A percentile compares a stretch with the other conserved stretches of the same genome.
Conservation (phyloP, 176 grass and related monocot species). For the Avena eriantha region DNA sequence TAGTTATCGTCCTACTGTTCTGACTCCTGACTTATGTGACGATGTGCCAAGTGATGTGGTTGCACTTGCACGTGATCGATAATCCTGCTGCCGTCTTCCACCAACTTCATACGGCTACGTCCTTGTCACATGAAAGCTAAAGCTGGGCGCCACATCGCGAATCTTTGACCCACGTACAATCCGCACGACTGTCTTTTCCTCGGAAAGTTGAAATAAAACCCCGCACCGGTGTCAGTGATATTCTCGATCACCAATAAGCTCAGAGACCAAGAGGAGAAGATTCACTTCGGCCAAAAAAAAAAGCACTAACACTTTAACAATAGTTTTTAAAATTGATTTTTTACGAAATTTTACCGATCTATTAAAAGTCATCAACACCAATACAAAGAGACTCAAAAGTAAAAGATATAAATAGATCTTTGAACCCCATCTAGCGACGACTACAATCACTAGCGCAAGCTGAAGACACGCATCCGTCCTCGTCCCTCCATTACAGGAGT, state of each 20-base stretch:
- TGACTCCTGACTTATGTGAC: too few species aligned
- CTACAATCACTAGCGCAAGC: too few species aligned
- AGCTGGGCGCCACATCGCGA: constrained; percentile 18
- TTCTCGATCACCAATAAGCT: not conserved
- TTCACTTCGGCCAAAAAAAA: not conserved
- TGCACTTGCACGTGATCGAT: too few species aligned
- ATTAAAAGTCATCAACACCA: too few species aligned
- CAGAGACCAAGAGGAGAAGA: not conserved
- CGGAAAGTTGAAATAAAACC: not conserved
- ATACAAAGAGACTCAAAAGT: too few species aligned
- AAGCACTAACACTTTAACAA: not conserved
- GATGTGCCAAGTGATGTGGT: too few species aligned
- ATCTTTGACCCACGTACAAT: constrained; percentile 61
- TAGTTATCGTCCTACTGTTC: too few species aligned
- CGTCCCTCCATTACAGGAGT: too few species aligned
- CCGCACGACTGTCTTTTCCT: constrained; percentile 19
- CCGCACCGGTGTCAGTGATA: constrained; percentile 1
- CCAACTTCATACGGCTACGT: constrained; percentile 31
- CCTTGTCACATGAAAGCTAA: constrained; percentile 44
- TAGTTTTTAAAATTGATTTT: not conserved
- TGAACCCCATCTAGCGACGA: too few species aligned
- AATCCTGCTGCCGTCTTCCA: constrained; percentile 19
- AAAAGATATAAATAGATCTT: too few species aligned
- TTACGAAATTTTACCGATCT: too few species aligned
- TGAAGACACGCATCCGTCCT: too few species aligned